Percentiles rank a stretch among this genome's conserved stretches.
phyloP scores from a whole-genome alignment of 345 rosid species.

The Sonneratia alba region DNA sequence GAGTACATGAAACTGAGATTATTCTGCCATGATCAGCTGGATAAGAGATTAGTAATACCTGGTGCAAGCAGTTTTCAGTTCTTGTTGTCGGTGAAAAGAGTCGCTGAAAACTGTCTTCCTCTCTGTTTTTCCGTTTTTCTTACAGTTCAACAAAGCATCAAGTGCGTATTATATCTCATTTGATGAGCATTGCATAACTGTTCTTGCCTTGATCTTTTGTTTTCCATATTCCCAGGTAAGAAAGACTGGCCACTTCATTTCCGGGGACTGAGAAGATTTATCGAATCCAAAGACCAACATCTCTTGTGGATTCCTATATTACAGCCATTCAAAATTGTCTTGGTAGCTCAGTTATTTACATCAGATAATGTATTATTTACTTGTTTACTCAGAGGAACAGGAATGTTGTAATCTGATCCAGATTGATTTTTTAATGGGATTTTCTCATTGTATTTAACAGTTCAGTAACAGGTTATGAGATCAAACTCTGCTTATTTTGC shows the following conservation, averaged over 20 bases:
- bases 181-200: too few relatives aligned
- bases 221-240: conserved; percentile 6
- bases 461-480: not conserved
- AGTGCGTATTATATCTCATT: not conserved
- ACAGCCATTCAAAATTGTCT: not conserved
- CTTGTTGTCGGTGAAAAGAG: not conserved
- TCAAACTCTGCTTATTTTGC: not conserved
- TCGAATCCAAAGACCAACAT: not conserved
- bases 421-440: too few relatives aligned
- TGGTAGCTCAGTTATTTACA: not conserved
- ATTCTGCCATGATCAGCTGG: not conserved
- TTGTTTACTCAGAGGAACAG: too few relatives aligned
- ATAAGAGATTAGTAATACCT: not conserved
- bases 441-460: not conserved
- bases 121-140: not conserved
- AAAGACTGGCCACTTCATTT: conserved; percentile 1
- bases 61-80: not conserved
- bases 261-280: conserved; percentile 3
- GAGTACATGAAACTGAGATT: not conserved
- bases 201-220: not conserved
- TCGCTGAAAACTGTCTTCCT: not conserved
- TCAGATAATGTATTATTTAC: too few relatives aligned
- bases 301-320: not conserved
- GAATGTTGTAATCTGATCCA: too few relatives aligned
- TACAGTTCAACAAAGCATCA: not conserved